Evolutionary conservation across 352 stramenopile species (phyloP).

Genomic region (Phytophthora pistaciae): DNA sequence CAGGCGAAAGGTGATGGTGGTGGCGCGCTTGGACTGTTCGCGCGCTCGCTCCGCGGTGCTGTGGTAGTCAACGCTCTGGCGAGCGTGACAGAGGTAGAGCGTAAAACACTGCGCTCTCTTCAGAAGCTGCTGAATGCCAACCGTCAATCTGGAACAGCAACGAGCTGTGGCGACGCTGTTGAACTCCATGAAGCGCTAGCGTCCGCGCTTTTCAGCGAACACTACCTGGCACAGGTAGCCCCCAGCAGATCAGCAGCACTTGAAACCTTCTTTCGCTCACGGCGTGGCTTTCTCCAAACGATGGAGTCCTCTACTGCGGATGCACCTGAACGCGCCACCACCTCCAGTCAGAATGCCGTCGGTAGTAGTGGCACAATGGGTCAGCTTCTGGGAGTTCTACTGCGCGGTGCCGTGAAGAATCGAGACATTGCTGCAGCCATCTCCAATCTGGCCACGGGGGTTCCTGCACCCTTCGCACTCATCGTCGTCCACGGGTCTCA

Average conservation of each 20-base stretch:
- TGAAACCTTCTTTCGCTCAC: slow-evolving; percentile 61
- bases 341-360: neutral
- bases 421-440: slow-evolving; percentile 31
- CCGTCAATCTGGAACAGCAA: neutral
- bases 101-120: slow-evolving; percentile 28
- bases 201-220: slow-evolving; percentile 60
- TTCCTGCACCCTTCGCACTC: slow-evolving; percentile 49
- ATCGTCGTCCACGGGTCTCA: slow-evolving; percentile 70
- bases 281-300: slow-evolving; percentile 55
- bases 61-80: slow-evolving; percentile 65
- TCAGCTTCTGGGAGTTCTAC: slow-evolving; percentile 43
- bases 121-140: slow-evolving; percentile 25
- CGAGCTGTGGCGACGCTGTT: slow-evolving; percentile 21
- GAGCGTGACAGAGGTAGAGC: slow-evolving; percentile 33
- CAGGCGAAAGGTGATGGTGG: slow-evolving; percentile 17
- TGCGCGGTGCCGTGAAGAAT: slow-evolving; percentile 63
- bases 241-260: slow-evolving; percentile 51
- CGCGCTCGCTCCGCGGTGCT: slow-evolving; percentile 51
- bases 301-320: neutral
- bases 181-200: slow-evolving; percentile 66
- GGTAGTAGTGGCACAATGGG: slow-evolving; percentile 18
- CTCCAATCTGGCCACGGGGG: slow-evolving; percentile 37
- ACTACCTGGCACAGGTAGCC: slow-evolving; percentile 67
- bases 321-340: neutral
- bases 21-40: slow-evolving; percentile 50